phyloP scores from a whole-genome alignment of 1,284 basidiomycete species.

The Thelephora terrestris region DNA sequence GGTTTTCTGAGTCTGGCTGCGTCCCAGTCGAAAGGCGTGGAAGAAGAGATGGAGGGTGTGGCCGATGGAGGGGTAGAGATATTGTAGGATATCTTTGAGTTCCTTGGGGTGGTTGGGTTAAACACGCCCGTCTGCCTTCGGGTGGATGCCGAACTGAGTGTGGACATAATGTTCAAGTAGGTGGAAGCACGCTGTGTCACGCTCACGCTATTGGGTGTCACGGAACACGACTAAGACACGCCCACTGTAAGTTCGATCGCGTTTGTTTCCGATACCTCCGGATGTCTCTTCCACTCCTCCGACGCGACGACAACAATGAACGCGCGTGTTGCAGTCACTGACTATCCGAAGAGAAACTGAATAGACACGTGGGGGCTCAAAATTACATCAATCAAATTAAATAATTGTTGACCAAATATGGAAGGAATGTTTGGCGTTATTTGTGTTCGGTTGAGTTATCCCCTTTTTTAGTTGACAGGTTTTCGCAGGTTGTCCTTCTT shows the following conservation, averaged over 20 bases:
- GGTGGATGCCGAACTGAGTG: slow-evolving; percentile 16
- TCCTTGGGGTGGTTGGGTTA: slow-evolving; percentile 17
- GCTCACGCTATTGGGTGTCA: not conserved
- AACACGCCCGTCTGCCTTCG: slow-evolving; percentile 13
- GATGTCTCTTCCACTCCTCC: too few species aligned
- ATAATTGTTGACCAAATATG: slow-evolving; percentile 1
- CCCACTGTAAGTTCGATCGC: too few species aligned
- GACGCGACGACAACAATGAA: too few species aligned
- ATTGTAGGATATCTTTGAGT: slow-evolving; percentile 18
- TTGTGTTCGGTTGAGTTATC: slow-evolving; percentile 2
- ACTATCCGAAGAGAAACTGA: slow-evolving; percentile 7
- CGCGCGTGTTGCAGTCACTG: slow-evolving; percentile 11
- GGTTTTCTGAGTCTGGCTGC: slow-evolving; percentile 56
- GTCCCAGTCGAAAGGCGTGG: slow-evolving; percentile 73
- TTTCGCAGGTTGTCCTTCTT: slow-evolving; percentile 8
- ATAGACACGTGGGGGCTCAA: not conserved
- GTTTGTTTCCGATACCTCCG: too few species aligned
- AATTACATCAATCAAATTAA: too few species aligned
- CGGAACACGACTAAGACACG: not conserved
- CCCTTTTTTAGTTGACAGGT: slow-evolving; percentile 7
- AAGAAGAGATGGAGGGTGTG: slow-evolving; percentile 60
- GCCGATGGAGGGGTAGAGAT: slow-evolving; percentile 36
- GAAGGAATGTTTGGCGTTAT: slow-evolving; percentile 3
- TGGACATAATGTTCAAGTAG: slow-evolving; percentile 9
- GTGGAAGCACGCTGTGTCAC: too few species aligned